Evolutionary conservation across 305 asterid genomes (phyloP).

Genomic region (Rubia tinctorum): DNA sequence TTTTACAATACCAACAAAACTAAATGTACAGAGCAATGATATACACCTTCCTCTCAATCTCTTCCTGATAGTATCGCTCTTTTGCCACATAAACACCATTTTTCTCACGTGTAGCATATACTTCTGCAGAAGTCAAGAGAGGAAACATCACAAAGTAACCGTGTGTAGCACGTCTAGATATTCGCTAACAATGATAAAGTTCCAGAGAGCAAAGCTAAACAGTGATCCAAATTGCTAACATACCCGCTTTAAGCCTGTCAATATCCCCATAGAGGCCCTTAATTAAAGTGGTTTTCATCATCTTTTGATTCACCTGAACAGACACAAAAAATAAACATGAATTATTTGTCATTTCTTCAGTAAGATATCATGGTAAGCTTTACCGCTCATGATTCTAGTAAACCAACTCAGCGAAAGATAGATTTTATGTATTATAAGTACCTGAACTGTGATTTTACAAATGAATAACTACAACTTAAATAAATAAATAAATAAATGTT

Average conservation of each 20-base stretch:
- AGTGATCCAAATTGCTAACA: not conserved
- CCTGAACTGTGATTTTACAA: not conserved
- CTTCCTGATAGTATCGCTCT: slow-evolving; percentile 75
- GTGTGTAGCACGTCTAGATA: not conserved
- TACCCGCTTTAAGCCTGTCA: slow-evolving; percentile 81
- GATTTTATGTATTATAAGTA: not conserved
- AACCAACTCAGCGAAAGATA: not conserved
- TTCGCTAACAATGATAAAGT: not conserved
- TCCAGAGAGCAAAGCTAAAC: not conserved
- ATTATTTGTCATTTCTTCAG: not conserved
- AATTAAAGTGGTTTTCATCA: slow-evolving; percentile 74
- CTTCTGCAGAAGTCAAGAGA: slow-evolving; percentile 43
- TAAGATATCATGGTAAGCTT: not conserved
- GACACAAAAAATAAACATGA: not conserved
- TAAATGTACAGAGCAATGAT: not conserved
- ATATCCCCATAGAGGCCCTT: slow-evolving; percentile 89
- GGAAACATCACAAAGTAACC: slow-evolving; percentile 6
- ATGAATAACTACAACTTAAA: too few relatives aligned
- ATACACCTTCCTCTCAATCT: slow-evolving; percentile 66
- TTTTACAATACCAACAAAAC: not conserved
- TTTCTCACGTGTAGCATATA: slow-evolving; percentile 79
- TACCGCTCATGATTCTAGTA: not conserved
- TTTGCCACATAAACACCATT: slow-evolving; percentile 78
- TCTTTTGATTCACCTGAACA: slow-evolving; percentile 59
- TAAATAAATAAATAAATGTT: not conserved